Conservation (phyloP, 169 alveolate species). For the Cystoisospora suis region DNA sequence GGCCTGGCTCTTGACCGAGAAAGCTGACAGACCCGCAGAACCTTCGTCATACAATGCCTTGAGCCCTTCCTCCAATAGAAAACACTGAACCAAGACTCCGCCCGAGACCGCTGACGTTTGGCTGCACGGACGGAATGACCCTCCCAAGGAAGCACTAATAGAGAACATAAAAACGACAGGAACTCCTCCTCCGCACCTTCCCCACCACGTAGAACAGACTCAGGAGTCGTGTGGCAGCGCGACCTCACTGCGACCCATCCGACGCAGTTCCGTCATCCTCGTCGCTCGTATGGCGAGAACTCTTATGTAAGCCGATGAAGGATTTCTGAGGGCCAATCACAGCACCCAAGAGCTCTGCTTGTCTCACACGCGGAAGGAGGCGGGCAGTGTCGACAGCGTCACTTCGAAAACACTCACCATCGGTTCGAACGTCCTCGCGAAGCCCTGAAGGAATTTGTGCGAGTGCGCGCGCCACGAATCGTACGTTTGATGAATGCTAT, state of each 20-base stretch:
- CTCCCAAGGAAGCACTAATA: no score
- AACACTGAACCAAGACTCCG: no score
- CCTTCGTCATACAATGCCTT: no score
- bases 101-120: no score
- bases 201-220: no score
- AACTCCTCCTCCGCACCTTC: no score
- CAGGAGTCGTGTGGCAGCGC: no score
- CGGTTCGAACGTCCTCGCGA: constrained; percentile 77
- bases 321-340: constrained; percentile 36
- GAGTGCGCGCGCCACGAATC: constrained; percentile 76
- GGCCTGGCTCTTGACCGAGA: no score
- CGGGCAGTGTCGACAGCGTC: not conserved
- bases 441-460: constrained; percentile 72
- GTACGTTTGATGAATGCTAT: constrained; percentile 73
- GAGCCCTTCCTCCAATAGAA: no score
- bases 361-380: not conserved
- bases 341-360: not conserved
- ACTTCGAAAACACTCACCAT: constrained; percentile 56
- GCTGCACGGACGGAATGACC: no score
- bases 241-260: constrained; percentile 6
- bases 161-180: no score
- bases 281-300: constrained; percentile 8
- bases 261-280: constrained; percentile 26
- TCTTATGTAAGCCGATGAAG: constrained; percentile 19
- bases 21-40: no score